Percentiles rank a stretch among this genome's conserved stretches.
Conservation (phyloP, 2,329 filamentous ascomycete genomes). For the Cryphonectria naterciae region DNA sequence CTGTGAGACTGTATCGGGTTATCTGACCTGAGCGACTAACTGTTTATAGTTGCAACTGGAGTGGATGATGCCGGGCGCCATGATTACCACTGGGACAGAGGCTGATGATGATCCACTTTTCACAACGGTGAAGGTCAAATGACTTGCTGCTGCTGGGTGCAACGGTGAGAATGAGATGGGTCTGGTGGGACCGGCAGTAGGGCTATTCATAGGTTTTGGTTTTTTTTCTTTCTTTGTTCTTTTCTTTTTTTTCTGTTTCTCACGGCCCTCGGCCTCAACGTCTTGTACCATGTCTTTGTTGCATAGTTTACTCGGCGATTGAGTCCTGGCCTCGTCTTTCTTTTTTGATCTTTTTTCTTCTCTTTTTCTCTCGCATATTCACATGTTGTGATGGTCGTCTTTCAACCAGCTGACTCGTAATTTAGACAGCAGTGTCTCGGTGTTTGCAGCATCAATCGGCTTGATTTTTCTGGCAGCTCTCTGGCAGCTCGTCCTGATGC, state of each 20-base stretch:
- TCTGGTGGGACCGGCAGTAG: background rate
- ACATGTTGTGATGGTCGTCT: background rate
- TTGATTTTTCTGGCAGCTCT: background rate
- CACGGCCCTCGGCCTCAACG: background rate
- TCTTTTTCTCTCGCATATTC: no score
- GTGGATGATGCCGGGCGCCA: background rate
- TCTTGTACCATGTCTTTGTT: no score
- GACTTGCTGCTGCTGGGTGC: background rate
- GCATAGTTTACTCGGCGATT: background rate
- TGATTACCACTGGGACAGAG: background rate
- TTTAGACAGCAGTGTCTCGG: background rate
- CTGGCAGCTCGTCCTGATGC: background rate
- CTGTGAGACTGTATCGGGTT: background rate
- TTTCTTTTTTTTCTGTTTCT: background rate
- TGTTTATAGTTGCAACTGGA: background rate
- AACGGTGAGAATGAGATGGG: slow-evolving; percentile 5
- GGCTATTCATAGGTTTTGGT: background rate
- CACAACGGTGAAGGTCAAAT: background rate
- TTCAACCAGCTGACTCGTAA: background rate
- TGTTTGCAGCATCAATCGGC: background rate
- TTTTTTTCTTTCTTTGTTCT: background rate
- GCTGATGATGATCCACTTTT: background rate
- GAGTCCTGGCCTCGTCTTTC: background rate
- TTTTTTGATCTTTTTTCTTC: background rate
- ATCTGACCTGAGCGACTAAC: background rate